Base-by-base conservation (phyloP, 192 early-diverging fungal genomes). In the Cetraspora pellucida region DNA sequence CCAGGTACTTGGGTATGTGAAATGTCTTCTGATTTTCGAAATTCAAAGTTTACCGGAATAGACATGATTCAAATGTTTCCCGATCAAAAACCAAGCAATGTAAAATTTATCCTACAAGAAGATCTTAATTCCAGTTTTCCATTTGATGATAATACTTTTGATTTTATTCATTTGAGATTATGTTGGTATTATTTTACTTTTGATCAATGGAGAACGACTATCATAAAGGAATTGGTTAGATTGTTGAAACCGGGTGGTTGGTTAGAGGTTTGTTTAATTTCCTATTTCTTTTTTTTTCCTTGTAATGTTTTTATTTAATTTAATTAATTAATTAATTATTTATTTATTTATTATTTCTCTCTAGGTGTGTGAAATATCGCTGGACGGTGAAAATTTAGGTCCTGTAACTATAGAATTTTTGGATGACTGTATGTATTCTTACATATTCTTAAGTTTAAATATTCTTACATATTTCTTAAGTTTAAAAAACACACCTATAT, bases 81-180 rank as follows among this genome's bases (percentile, higher is more conserved):
- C 10, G 10, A 7, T 10, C 46, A 43, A 69, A 49, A 16, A 69
- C 67, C 67, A 49, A 47, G 2, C 3, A 69, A 69, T 69, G 67
- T 69, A 9, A 8, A 19, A 21, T 69, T 69, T 45, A 47, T 6
- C 19, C 4, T 1, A 11, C 14, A 21, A 9, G 19, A 69, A 21
- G 16, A 16, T 46, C 21, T 69, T 16, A 16, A 47, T 64, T 5
- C 13, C 25, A 37, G 45, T 21, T 49, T 69, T 19, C 43, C 21
- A 23, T 69, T 69, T 49, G 67, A 69, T 2, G 67, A 69, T 46
- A 47, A 69, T 19, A 16, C 31, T 43, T 69, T 69, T 19, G 67
- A 69, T 69, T 44, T 69, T 69, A 69, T 69, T 23, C 31, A 69
- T 45, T 23, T 47, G 46, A 14, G 67, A 44, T 28, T 64, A 16